These are phyloP conservation scores for Amanita jacksonii DNA, from an alignment of 768 basidiomycete species.

Conservation along the genomic window DNA sequence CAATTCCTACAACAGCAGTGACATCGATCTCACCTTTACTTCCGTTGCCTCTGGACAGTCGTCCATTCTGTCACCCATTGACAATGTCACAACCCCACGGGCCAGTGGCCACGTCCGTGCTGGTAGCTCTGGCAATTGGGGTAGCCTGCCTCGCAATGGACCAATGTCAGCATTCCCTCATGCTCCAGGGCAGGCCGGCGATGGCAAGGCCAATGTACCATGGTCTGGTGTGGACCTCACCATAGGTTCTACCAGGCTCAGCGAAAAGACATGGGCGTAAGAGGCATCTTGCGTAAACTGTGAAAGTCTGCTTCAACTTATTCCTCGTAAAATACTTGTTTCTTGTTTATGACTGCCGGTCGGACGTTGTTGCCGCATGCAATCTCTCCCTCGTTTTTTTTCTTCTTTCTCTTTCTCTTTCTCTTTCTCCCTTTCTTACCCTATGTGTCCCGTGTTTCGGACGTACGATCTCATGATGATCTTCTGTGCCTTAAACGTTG, in stretches of 20 bases:
- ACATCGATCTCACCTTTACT: constrained; percentile 51
- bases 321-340: constrained; percentile 16
- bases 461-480: constrained; percentile 8
- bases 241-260: constrained; percentile 39
- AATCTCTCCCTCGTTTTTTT: constrained; percentile 12
- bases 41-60: constrained; percentile 41
- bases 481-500: neutral
- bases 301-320: constrained; percentile 5
- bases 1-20: constrained; percentile 71
- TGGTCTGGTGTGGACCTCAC: constrained; percentile 50
- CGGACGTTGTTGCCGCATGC: constrained; percentile 29
- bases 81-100: constrained; percentile 28
- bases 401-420: constrained; percentile 11
- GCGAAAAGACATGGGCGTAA: constrained; percentile 56
- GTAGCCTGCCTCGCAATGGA: constrained; percentile 44
- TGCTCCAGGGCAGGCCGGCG: constrained; percentile 47
- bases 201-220: constrained; percentile 44
- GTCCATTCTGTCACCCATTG: constrained; percentile 35
- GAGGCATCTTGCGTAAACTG: constrained; percentile 7
- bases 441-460: neutral
- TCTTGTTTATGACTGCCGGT: constrained; percentile 26
- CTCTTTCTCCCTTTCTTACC: neutral
- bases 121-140: constrained; percentile 80
- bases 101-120: constrained; percentile 63
- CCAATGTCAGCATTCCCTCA: constrained; percentile 46